A percentile compares a stretch with the other conserved stretches of the same genome.
Conservation (phyloP, 108 stramenopile genomes). For the Skeletonema menzelii region DNA sequence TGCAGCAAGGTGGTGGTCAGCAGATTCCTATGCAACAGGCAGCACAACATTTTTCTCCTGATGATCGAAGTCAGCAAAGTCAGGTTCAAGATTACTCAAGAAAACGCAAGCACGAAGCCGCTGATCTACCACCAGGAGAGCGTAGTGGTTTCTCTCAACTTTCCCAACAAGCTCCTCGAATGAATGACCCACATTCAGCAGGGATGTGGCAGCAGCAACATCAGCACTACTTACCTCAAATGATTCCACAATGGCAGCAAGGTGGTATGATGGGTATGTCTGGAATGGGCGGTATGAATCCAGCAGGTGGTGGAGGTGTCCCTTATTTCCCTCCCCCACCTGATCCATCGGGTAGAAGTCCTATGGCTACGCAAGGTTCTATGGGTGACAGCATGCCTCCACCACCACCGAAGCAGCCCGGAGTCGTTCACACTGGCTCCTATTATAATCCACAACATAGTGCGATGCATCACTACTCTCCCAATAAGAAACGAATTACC, state of each 20-base stretch:
- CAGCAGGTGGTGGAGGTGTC: not conserved
- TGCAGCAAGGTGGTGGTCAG: constrained; percentile 8
- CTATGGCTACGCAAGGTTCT: not conserved
- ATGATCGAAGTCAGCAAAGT: not conserved
- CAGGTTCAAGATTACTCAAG: not conserved
- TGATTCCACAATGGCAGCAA: not conserved
- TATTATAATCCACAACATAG: not conserved
- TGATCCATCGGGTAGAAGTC: not conserved
- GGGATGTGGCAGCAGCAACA: not conserved
- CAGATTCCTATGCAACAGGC: not conserved
- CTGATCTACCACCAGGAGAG: constrained; percentile 6
- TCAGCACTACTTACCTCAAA: not conserved
- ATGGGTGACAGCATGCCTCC: not conserved
- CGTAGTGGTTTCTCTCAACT: not conserved
- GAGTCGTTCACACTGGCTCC: not conserved
- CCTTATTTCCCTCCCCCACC: not conserved
- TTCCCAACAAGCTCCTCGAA: constrained; percentile 3
- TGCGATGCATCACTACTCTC: constrained; percentile 8
- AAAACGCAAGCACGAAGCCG: not conserved
- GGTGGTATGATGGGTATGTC: not conserved
- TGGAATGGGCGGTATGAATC: not conserved
- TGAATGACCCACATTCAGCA: constrained; percentile 4
- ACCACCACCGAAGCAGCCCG: not conserved
- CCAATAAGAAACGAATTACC: not conserved
- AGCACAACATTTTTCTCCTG: not conserved